phyloP scores from a whole-genome alignment of 176 grass and related monocot species.

The Eleusine coracana region DNA sequence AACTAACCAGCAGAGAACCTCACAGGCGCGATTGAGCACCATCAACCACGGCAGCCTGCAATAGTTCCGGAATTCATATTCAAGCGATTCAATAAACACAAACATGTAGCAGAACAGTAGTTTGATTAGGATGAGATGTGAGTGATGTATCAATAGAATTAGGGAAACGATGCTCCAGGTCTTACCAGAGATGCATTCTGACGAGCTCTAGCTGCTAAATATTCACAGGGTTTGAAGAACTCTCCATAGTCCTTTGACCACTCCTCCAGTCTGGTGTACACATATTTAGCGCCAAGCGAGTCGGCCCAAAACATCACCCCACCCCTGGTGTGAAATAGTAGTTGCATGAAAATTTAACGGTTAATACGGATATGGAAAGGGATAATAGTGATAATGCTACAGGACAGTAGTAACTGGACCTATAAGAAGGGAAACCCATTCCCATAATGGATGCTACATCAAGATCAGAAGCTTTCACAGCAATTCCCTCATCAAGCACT shows the following conservation, averaged over 20 bases:
- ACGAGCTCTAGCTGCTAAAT: constrained; percentile 46
- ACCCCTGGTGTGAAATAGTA: constrained; percentile 44
- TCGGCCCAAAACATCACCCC: constrained; percentile 80
- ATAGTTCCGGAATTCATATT: constrained; percentile 25
- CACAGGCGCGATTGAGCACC: constrained; percentile 26
- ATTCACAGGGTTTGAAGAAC: constrained; percentile 68
- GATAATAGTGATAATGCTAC: not conserved
- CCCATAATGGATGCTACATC: constrained; percentile 88
- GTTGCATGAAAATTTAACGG: not conserved
- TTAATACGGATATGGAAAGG: not conserved
- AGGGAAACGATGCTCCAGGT: constrained; percentile 3
- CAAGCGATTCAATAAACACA: not conserved
- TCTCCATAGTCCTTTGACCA: constrained; percentile 63
- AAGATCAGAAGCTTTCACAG: constrained; percentile 81
- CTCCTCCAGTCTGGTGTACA: constrained; percentile 44
- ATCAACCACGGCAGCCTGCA: constrained; percentile 43
- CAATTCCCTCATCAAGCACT: constrained; percentile 79
- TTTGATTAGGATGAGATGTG: not conserved
- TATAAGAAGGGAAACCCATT: constrained; percentile 90
- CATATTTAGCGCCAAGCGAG: constrained; percentile 49
- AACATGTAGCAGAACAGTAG: not conserved
- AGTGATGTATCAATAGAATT: not conserved
- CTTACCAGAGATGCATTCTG: constrained; percentile 58
- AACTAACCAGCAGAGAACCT: not conserved
- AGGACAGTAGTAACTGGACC: constrained; percentile 38